Evolutionary conservation across 805 yeast genomes (phyloP), one percentile per base, ranked within the genome.

Genomic region (Starmerella vitae): DNA sequence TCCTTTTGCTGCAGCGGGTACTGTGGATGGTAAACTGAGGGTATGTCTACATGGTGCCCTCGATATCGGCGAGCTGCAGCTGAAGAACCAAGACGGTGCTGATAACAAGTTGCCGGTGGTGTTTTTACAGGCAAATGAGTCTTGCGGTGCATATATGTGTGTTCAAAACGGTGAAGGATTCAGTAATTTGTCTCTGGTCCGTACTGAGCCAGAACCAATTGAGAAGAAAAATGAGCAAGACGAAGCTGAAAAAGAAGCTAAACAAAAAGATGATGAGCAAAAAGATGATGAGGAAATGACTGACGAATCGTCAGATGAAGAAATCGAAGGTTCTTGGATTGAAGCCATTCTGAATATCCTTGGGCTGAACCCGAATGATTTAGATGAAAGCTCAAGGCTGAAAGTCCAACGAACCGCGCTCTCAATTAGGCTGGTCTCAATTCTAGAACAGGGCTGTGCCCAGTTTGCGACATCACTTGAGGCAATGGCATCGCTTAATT

Each of bases 31-130:
- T 36, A n/a, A 35, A 7, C 30, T 64, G 5, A 41, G 45, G 13
- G 28, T 64, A 3, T 51, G 56, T 2, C 43, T 64, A 7, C 56
- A 62, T 43, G 67, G 65, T 0, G 45, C 58, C 17, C 60, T 61
- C 31, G 41, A 51, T 7, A 45, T 61, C 6, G 64, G 57, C 2
- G 45, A 46, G n/a, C 31, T 50, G 27, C 17, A 27, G 9, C 14
- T 46, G 7, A 6, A 8, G 8, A 12, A 8, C n/a, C n/a, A n/a
- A n/a, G n/a, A n/a, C n/a, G 41, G 36, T 27, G 4, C 32, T 17
- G 13, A 24, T 5, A 24, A 33, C 7, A 14, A n/a, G 12, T 3
- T 29, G 8, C 30, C 44, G 5, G 30, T 46, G 8, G 29, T 32
- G 15, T 38, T 19, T 15, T 32, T 44, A 18, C 3, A 13, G 10